phyloP scores from a whole-genome alignment of 1,284 basidiomycete species.

The Uromyces viciae-fabae region DNA sequence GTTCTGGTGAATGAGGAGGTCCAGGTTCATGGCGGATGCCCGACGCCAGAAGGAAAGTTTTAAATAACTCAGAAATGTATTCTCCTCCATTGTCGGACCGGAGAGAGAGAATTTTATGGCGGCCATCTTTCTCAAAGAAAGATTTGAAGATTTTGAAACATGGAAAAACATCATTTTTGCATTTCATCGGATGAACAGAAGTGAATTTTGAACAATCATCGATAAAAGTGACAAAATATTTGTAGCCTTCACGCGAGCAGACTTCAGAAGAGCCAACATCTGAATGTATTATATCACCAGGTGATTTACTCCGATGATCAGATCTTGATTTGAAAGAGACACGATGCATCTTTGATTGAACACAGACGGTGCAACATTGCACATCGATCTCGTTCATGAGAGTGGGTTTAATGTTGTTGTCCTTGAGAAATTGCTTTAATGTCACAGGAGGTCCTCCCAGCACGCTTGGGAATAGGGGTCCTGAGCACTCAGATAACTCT shows the following conservation, averaged over 20 bases:
- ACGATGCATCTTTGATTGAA: not conserved
- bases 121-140: conserved; percentile 48
- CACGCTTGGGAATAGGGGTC: no score
- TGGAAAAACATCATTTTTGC: not conserved
- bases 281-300: not conserved
- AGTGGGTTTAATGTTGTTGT: not conserved
- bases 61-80: not conserved
- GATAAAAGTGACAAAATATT: not conserved
- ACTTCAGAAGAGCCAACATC: not conserved
- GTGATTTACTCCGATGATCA: not conserved
- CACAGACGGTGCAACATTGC: not conserved
- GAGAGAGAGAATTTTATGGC: conserved; percentile 7
- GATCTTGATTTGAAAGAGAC: not conserved
- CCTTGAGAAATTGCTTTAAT: no score
- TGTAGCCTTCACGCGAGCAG: not conserved
- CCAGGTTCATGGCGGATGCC: not conserved
- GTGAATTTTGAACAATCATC: not conserved
- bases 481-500: no score
- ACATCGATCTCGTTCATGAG: not conserved
- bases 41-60: not conserved
- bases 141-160: conserved; percentile 54
- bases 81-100: not conserved
- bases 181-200: not conserved
- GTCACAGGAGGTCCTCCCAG: no score
- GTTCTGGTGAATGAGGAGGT: not conserved